phyloP scores from a whole-genome alignment of 2,329 filamentous ascomycete species.

The Neonectria punicea region DNA sequence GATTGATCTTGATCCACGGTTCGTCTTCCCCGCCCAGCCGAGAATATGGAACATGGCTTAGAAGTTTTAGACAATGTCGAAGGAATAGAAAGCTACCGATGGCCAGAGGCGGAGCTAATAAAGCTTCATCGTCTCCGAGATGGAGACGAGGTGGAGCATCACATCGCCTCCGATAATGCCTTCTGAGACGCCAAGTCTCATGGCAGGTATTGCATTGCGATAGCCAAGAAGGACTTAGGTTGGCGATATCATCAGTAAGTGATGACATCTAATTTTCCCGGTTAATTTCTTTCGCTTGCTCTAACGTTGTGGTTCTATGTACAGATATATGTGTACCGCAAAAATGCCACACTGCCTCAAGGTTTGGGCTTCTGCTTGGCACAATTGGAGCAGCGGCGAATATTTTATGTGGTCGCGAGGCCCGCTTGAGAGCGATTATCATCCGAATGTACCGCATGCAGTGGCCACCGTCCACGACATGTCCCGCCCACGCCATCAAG shows the following conservation, averaged over 20 bases:
- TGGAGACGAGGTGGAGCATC: background rate
- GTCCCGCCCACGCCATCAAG: background rate
- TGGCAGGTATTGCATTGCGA: background rate
- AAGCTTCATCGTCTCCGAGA: background rate
- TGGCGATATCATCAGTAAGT: background rate
- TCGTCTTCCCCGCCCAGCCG: slow-evolving; percentile 16
- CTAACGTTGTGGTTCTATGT: background rate
- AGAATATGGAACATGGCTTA: background rate
- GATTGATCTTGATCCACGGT: slow-evolving; percentile 26
- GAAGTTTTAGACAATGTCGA: background rate
- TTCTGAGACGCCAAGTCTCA: background rate
- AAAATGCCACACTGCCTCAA: background rate
- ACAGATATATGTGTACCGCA: background rate
- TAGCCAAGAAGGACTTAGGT: background rate
- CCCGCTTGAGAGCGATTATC: background rate
- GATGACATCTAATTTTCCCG: background rate
- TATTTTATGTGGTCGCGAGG: background rate
- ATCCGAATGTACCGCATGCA: background rate
- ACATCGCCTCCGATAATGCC: background rate
- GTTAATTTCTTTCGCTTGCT: background rate
- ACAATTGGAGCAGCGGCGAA: background rate
- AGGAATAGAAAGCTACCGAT: background rate
- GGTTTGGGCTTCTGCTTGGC: background rate
- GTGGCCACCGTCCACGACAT: background rate
- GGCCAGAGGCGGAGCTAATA: background rate